Base-by-base conservation (phyloP, 352 stramenopile genomes). In the Phytophthora quininea region DNA sequence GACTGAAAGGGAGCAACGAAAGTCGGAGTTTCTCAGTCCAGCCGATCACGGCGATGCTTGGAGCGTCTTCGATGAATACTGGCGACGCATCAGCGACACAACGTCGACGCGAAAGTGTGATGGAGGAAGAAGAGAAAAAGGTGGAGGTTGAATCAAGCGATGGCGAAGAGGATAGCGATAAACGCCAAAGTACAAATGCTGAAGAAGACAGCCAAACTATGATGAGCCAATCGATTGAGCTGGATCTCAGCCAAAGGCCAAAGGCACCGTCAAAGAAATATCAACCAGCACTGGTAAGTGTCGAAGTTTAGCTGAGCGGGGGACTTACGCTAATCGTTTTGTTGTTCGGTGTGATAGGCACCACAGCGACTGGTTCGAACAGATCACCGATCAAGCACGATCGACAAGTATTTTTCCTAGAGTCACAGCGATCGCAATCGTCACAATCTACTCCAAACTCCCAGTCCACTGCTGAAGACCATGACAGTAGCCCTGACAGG, bases 11-110 rank as follows among this genome's bases (percentile, higher is more conserved):
- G 29, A 95, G 90, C 70, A 98, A 98, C 69, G 81, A 95, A 61
- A 94, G 89, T 51, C 77, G 95, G 37, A 88, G 80, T 24, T 98
- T 98, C 69, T 89, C 93, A 5, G 82, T 96, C 12, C 92, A 98
- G 71, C 85, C 88, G 45, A 94, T 96, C 54, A 88, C 83, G 19
- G 68, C 80, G 0, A 89, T 93, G 62, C 67, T 96, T 57, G 62
- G 51, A 19, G 61, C 71, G 11, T 60, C 69, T n/a, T 69, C 61
- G 55, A 38, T 40, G 50, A 64, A 30, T 47, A 77, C 37, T 47
- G 60, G 40, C 3, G 46, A 62, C 49, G 37, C 46, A 50, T 67
- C 55, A 30, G 47, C 54, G 48, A 64, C 69, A 32, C 64, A 76
- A 49, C 43, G 53, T 30, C 65, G 62, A 64, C 71, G 67, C 9